Base-by-base conservation (phyloP, 1,284 basidiomycete species). In the Flammula alnicola region DNA sequence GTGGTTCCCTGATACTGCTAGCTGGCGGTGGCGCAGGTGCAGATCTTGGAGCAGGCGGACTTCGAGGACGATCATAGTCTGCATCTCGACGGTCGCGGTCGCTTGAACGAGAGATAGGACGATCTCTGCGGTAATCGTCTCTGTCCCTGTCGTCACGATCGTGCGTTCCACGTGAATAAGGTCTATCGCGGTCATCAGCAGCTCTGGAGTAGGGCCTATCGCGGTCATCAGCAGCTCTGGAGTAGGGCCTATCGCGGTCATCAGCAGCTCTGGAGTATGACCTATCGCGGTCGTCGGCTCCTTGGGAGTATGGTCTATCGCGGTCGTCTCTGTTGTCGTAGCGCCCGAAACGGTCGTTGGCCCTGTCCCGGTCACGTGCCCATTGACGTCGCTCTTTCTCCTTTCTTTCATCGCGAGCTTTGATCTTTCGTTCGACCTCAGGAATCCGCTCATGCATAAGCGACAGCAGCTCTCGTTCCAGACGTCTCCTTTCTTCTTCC, bases 381-480 rank as follows among this genome's bases (percentile, higher is more conserved):
- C 89, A 90, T 37, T 93, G 86, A 37, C 91, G 75, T 63, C 86
- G 86, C 61, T 96, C 91, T 60, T 83, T 77, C 57, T 88, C 83
- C 64, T 79, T 86, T 54, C 86, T 78, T 54, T 86, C 84, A 44
- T 96, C 92, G 37, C 91, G 75, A 19, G 86, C 86, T 63, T 93
- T 84, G 52, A 98, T 84, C 63, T 86, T 86, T 62, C 87, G 80
- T 70, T 98, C 95, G 10, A 99, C 80, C 56, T 93, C 91, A 0
- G 96, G 97, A 2, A 99, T 77, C 47, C 90, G 83, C 66, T 97
- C 94, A 62, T 98, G 94, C 84, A 93, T 85, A 41, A 99, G 75
- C 48, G 80, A 79, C 57, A 98, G 70, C 31, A 98, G 75, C 61
- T 98, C 93, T 31, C 97, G 80, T 71, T 99, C 97, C 17, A 97